Evolutionary conservation across 2,329 filamentous ascomycete genomes (phyloP).

Genomic region (Coleophoma cylindrospora): DNA sequence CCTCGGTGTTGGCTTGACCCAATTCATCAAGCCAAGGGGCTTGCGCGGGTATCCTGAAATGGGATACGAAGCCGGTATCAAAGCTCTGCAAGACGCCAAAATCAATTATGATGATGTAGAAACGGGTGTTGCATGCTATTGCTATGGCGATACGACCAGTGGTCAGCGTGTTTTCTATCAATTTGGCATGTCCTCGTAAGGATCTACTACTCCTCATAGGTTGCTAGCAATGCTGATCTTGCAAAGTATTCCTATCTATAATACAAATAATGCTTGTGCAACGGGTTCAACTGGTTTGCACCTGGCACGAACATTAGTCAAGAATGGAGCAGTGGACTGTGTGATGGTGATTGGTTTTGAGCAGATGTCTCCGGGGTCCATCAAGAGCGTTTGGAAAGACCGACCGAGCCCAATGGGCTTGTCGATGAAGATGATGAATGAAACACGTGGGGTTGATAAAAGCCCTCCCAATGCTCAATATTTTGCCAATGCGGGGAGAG

Average conservation of each 20-base stretch:
- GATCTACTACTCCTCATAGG: too few relatives aligned
- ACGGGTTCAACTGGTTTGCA: constrained; percentile 18
- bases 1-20: constrained; percentile 20
- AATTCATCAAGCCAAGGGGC: constrained; percentile 25
- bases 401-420: constrained; percentile 8
- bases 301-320: constrained; percentile 14
- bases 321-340: constrained; percentile 14
- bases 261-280: constrained; percentile 21
- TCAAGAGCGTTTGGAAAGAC: constrained; percentile 12
- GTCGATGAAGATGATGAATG: constrained; percentile 3
- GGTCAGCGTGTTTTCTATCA: constrained; percentile 22
- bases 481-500: constrained; percentile 85
- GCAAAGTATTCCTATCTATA: constrained; percentile 18
- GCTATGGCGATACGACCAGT: constrained; percentile 17
- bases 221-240: too few relatives aligned
- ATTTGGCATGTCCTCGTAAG: constrained; percentile 15
- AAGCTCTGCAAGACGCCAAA: constrained; percentile 78
- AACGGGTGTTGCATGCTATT: constrained; percentile 8
- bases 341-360: constrained; percentile 22
- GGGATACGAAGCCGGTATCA: constrained; percentile 35
- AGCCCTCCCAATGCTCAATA: constrained; percentile 81
- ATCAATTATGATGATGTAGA: constrained; percentile 95
- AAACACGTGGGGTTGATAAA: constrained; percentile 5
- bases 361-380: constrained; percentile 17
- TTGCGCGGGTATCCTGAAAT: constrained; percentile 27